Conservation (phyloP, 345 rosid species). For the Salix purpurea region DNA sequence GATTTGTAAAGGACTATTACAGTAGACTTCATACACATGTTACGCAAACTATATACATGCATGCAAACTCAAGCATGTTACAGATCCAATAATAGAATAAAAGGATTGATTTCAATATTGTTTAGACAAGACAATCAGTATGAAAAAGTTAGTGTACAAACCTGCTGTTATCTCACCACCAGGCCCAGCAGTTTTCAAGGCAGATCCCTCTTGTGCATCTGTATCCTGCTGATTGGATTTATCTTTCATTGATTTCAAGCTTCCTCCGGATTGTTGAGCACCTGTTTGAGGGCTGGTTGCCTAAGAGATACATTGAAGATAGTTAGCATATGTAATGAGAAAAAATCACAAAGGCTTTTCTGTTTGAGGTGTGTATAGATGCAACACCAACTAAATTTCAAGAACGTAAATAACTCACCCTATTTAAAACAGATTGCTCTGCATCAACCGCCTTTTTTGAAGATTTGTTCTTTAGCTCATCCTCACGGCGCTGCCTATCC, state of each 20-base stretch:
- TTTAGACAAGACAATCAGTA: not conserved
- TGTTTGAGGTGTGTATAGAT: not conserved
- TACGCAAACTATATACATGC: not conserved
- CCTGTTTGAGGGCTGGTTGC: constrained; percentile 87
- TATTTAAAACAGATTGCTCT: constrained; percentile 75
- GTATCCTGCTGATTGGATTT: constrained; percentile 63
- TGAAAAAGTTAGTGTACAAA: constrained; percentile 13
- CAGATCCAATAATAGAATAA: not conserved
- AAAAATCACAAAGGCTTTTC: not conserved
- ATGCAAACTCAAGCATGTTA: not conserved
- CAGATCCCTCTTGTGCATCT: constrained; percentile 70
- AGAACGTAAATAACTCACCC: constrained; percentile 40
- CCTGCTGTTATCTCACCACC: constrained; percentile 98
- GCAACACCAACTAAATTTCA: constrained; percentile 1
- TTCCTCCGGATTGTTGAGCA: constrained; percentile 66
- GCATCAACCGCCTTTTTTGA: constrained; percentile 81
- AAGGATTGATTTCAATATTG: not conserved
- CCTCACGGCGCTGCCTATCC: constrained; percentile 98
- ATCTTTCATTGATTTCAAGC: constrained; percentile 81
- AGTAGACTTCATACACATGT: not conserved
- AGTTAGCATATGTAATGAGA: not conserved
- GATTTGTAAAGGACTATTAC: not conserved
- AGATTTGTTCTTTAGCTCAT: constrained; percentile 75
- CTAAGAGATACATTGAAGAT: constrained; percentile 33
- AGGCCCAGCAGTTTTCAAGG: constrained; percentile 84